These are phyloP conservation scores for Dactylella cylindrospora DNA, from an alignment of 2,329 filamentous ascomycete genomes.

Conservation along the genomic window DNA sequence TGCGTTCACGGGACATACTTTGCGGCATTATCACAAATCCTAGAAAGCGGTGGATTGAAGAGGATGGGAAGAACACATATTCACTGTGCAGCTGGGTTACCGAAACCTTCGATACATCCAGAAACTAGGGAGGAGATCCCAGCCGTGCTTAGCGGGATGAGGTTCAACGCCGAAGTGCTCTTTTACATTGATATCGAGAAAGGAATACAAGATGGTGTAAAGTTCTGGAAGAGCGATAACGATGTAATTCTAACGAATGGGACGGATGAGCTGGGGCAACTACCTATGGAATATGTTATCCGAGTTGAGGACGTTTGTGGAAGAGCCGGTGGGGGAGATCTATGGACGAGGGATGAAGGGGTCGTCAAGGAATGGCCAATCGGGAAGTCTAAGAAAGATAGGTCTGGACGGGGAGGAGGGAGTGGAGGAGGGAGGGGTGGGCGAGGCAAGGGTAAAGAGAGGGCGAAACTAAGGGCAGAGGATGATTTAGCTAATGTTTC, in stretches of 20 bases:
- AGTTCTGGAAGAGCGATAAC: conserved; percentile 79
- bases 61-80: conserved; percentile 85
- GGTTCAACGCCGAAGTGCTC: conserved; percentile 72
- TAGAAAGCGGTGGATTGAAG: conserved; percentile 73
- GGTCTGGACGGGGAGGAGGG: conserved; percentile 56
- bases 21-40: conserved; percentile 72
- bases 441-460: conserved; percentile 46
- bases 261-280: conserved; percentile 60
- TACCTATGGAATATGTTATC: conserved; percentile 69
- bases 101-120: conserved; percentile 24
- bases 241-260: conserved; percentile 70
- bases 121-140: conserved; percentile 46
- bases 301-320: conserved; percentile 62
- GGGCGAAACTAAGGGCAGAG: neutral
- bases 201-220: conserved; percentile 62
- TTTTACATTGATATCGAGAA: conserved; percentile 72
- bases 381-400: conserved; percentile 52
- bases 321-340: conserved; percentile 61
- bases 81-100: conserved; percentile 77
- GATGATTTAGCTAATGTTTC: conserved; percentile 17
- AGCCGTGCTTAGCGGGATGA: conserved; percentile 75
- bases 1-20: conserved; percentile 91
- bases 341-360: conserved; percentile 71
- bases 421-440: conserved; percentile 54
- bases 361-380: conserved; percentile 67